phyloP scores from a whole-genome alignment of 805 yeast species.

The Suhomyces canberraensis region DNA sequence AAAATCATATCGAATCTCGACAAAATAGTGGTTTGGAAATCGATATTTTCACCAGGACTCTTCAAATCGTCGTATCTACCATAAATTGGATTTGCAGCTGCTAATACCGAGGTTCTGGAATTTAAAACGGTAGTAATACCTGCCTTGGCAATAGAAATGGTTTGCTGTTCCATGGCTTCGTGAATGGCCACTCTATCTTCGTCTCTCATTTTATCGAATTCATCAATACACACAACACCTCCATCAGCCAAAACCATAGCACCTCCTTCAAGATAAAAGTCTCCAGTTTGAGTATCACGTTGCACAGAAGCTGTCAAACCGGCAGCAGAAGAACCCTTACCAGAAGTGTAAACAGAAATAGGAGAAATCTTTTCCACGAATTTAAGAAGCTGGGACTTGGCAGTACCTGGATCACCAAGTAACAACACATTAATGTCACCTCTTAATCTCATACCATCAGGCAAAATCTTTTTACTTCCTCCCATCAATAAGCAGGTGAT shows the following conservation, averaged over 20 bases:
- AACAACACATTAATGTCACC: conserved; percentile 94
- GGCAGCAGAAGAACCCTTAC: conserved; percentile 99
- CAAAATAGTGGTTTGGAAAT: conserved; percentile 93
- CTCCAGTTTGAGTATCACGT: conserved; percentile 82
- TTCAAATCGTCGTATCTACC: conserved; percentile 96
- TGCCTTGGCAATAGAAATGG: conserved; percentile 97
- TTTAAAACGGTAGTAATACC: conserved; percentile 96
- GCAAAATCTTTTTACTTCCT: conserved; percentile 86
- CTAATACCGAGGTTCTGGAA: conserved; percentile 93
- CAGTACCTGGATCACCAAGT: conserved; percentile 98
- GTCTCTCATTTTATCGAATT: conserved; percentile 98
- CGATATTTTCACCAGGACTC: conserved; percentile 97
- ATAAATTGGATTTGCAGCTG: conserved; percentile 96
- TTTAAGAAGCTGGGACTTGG: conserved; percentile 92
- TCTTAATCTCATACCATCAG: conserved; percentile 94
- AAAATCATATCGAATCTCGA: conserved; percentile 99
- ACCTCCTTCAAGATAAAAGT: conserved; percentile 96
- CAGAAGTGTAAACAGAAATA: conserved; percentile 93
- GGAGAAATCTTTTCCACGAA: conserved; percentile 95
- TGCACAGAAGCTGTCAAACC: conserved; percentile 98
- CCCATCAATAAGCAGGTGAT: conserved; percentile 90
- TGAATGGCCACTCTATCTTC: conserved; percentile 98
- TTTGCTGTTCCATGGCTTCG: conserved; percentile 99
- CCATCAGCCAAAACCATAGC: conserved; percentile 99
- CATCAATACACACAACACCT: conserved; percentile 98